These are phyloP conservation scores for Trichosporon sp. DNA, from an alignment of 1,284 basidiomycete species.

Conservation along the genomic window DNA sequence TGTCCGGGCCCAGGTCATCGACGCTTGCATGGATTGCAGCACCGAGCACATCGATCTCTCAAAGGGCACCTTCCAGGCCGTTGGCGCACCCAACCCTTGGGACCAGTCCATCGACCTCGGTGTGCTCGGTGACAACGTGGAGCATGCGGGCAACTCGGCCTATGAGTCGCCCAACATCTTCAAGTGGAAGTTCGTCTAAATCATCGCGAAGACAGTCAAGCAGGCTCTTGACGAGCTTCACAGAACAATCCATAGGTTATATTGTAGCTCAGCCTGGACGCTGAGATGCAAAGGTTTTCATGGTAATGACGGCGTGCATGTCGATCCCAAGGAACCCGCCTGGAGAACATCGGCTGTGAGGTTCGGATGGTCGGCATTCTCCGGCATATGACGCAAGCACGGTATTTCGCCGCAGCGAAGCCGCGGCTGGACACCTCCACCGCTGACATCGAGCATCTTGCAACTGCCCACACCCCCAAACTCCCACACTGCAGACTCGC, in stretches of 20 bases:
- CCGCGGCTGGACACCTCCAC: not conserved
- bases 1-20: conserved; percentile 3
- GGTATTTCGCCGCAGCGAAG: not conserved
- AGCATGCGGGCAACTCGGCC: too few species aligned
- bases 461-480: not conserved
- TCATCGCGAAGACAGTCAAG: not conserved
- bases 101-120: not conserved
- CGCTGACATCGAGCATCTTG: not conserved
- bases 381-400: not conserved
- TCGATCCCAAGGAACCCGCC: not conserved
- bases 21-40: not conserved
- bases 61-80: not conserved
- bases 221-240: not conserved
- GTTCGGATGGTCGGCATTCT: not conserved
- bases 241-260: not conserved
- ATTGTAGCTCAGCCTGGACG: not conserved
- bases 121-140: not conserved
- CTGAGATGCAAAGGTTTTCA: not conserved
- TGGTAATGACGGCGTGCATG: not conserved
- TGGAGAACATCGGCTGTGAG: not conserved
- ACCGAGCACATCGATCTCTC: not conserved
- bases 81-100: too few species aligned
- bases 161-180: not conserved
- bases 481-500: not conserved
- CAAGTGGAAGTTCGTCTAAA: conserved; percentile 1